These are phyloP conservation scores for Podila minutissima DNA, from an alignment of 192 early-diverging fungal genomes.

Conservation along the genomic window DNA sequence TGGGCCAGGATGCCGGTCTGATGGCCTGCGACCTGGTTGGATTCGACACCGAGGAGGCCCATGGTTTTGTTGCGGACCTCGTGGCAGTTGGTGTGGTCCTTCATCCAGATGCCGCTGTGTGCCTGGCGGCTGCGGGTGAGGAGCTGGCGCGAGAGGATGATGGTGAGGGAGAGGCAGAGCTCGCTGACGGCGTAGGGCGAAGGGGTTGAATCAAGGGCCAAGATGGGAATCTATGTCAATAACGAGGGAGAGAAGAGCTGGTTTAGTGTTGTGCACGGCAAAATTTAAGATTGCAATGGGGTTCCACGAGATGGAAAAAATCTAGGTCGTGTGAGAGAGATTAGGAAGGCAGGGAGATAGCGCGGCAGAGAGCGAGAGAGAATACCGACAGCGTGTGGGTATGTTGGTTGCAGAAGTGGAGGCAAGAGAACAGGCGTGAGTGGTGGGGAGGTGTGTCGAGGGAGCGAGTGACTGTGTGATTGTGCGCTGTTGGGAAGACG, in stretches of 20 bases:
- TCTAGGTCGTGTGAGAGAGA: neutral
- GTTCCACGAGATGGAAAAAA: neutral
- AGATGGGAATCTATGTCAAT: conserved; percentile 33
- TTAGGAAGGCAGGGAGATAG: neutral
- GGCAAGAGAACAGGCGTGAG: neutral
- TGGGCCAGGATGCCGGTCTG: conserved; percentile 49
- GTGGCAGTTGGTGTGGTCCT: conserved; percentile 51
- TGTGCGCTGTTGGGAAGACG: neutral
- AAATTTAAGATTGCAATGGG: neutral
- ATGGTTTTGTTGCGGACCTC: conserved; percentile 48
- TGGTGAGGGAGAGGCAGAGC: conserved; percentile 51
- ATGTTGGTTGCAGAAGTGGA: too few species aligned
- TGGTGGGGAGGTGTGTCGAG: neutral
- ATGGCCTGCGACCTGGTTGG: conserved; percentile 37
- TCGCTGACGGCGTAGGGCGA: conserved; percentile 51
- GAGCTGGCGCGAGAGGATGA: conserved; percentile 48
- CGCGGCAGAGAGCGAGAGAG: neutral
- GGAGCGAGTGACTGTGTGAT: neutral
- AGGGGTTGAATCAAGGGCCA: conserved; percentile 44
- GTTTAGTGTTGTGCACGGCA: neutral
- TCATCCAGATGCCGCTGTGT: conserved; percentile 41
- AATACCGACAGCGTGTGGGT: neutral
- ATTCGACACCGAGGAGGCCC: conserved; percentile 38
- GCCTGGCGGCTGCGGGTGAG: conserved; percentile 41
- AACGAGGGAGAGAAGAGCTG: neutral